Percentiles rank a stretch among this genome's conserved stretches.
Conservation (phyloP, 352 stramenopile genomes). For the Pythium brachiatum region DNA sequence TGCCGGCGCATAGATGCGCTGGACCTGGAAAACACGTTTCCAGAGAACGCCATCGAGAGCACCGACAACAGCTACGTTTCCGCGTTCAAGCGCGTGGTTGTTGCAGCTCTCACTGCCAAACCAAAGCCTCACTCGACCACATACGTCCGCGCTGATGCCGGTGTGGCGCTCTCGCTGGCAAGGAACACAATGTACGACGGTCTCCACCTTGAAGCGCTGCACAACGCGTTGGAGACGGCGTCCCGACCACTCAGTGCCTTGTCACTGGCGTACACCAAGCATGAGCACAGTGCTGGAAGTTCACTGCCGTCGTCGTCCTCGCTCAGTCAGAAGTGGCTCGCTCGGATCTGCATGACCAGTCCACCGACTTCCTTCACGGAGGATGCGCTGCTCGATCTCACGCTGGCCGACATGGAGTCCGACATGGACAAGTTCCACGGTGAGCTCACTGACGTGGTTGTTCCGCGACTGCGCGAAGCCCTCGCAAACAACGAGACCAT, state of each 20-base stretch:
- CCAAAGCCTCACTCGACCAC: background rate
- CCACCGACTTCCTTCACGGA: background rate
- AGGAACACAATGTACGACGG: background rate
- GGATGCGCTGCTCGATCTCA: background rate
- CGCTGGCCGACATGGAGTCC: background rate
- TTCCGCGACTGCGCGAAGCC: background rate
- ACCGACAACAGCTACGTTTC: background rate
- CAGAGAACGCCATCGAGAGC: background rate
- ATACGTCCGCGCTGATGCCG: background rate
- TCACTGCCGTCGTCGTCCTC: no score
- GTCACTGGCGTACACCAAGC: background rate
- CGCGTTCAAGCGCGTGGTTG: background rate
- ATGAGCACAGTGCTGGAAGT: background rate
- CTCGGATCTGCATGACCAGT: slow-evolving; percentile 1
- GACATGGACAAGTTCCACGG: background rate
- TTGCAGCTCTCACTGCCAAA: background rate
- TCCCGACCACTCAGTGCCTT: background rate
- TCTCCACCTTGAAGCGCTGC: background rate
- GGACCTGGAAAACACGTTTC: background rate
- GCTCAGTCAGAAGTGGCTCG: background rate
- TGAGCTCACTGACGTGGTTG: background rate
- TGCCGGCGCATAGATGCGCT: background rate
- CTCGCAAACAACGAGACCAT: background rate
- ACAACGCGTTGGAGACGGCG: background rate
- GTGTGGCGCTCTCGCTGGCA: background rate